Evolutionary conservation across 2,329 filamentous ascomycete genomes (phyloP), one percentile per base, ranked within the genome.

Genomic region (Claviceps sp.): DNA sequence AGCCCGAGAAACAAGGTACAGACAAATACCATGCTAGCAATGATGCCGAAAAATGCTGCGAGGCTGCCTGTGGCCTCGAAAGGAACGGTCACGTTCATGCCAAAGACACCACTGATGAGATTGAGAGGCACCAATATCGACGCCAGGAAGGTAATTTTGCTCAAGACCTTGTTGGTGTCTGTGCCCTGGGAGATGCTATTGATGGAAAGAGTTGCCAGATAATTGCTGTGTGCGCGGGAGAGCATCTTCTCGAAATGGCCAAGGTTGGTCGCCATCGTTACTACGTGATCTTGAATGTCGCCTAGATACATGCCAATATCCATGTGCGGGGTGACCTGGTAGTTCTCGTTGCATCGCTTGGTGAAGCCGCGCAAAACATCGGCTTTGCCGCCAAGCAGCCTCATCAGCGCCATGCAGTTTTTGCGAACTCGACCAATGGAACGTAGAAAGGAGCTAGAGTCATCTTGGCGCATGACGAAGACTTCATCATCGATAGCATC

Each of bases 231-330:
- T 2, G 87, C 87, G 22, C 93, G 85, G 30, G 86, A 90, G 48
- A 98, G 78, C 78, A 98, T 96, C 76, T 97, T 97, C 68, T 98
- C 93, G 60, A 95, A 96, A 66, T 98, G 93, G 1, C 82, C 82
- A 60, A 98, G 70, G 68, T 95, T 98, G 59, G 87, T 93, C 79
- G 95, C 95, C 91, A 97, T 97, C 46, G 93, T 98, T 54, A 98
- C 89, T 50, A 98, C 91, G 77, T 98, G 93, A 70, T 98, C 93
- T 69, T 98, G 93, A 57, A 98, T 96, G 70, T 98, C 93, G 62
- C 89, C 89, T 39, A 98, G 79, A 65, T 98, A 98, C 62, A 98
- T 80, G 22, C 90, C 93, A 58, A 98, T 95, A 64, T 98, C 93
- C 72, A 93, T 93, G 47, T 90, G 87, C 6, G 93, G 93, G 1